Base-by-base conservation (phyloP, 163 green algal genomes). In the Coccomyxa subellipsoidea region DNA sequence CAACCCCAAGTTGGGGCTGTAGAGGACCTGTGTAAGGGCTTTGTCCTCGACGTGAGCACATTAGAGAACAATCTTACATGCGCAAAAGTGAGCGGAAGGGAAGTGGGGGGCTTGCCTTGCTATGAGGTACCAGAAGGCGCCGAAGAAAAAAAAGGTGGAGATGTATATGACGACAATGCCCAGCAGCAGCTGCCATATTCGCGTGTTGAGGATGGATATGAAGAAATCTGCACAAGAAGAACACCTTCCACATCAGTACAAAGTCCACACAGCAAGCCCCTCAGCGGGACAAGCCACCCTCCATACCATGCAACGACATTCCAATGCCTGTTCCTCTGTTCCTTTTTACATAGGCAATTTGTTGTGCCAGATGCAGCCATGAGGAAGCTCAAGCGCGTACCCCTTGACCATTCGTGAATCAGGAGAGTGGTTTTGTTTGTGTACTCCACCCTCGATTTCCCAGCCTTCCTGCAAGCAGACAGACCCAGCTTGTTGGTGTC, bases 151-250 rank as follows among this genome's bases (percentile, higher is more conserved):
- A 77, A 95, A 92, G 78, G 89, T 85, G 10, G 77, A 25, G 34
- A 93, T 81, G 85, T 95, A 97, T 15, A 89, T 75, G 0, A 84
- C 31, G 7, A 91, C 54, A 69, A 94, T 87, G 7, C 87, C 77
- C 0, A 77, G 7, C 47, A 96, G n/a, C 27, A 95, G 84, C 29
- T 84, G 53, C 10, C 47, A 47, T 5, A 94, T 88, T 36, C 84
- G 85, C 3, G 88, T 79, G 77, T 96, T 91, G n/a, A 96, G 87
- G 38, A 87, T 84, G 0, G 90, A 91, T 27, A 92, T 95, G 87
- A 96, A 97, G 78, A 96, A 96, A 40, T 87, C 84, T 86, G 83
- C 83, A 76, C 2, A 4, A 9, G 10, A 66, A 53, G 27, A 9
- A 15, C 9, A 9, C 27, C 10, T n/a, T 73, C 29, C 66, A 66